phyloP scores from a whole-genome alignment of 352 stramenopile species.

The Stramenopiles sp. region DNA sequence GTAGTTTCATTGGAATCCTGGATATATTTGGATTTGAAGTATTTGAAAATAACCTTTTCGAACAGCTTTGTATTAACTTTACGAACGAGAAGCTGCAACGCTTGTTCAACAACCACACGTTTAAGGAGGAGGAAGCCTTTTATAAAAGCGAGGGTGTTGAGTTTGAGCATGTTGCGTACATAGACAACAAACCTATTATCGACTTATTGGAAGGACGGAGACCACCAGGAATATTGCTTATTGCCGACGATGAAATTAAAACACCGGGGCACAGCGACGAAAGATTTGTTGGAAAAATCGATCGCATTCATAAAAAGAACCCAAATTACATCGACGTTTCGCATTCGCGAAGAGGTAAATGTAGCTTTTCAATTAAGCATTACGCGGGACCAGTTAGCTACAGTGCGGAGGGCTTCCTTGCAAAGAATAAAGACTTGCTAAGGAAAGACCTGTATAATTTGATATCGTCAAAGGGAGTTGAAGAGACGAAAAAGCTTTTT shows the following conservation, averaged over 20 bases:
- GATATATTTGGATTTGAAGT: slow-evolving; percentile 94
- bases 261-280: slow-evolving; percentile 55
- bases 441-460: slow-evolving; percentile 77
- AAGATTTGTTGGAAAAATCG: slow-evolving; percentile 53
- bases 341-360: no score
- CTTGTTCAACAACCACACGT: slow-evolving; percentile 81
- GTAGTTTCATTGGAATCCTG: slow-evolving; percentile 59
- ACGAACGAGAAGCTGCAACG: slow-evolving; percentile 84
- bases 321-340: no score
- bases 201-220: slow-evolving; percentile 66
- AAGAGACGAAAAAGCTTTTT: no score
- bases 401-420: slow-evolving; percentile 75
- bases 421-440: slow-evolving; percentile 82
- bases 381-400: slow-evolving; percentile 84
- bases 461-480: slow-evolving; percentile 49
- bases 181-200: slow-evolving; percentile 69
- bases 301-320: no score
- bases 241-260: slow-evolving; percentile 88
- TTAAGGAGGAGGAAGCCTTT: slow-evolving; percentile 87
- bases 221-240: slow-evolving; percentile 52
- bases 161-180: slow-evolving; percentile 66
- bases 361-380: slow-evolving; percentile 78
- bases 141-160: slow-evolving; percentile 91
- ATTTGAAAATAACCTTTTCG: slow-evolving; percentile 76
- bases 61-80: slow-evolving; percentile 89